Evolutionary conservation across 371 early-diverging fungal species (phyloP).

Genomic region (Dichotomocladium elegans): DNA sequence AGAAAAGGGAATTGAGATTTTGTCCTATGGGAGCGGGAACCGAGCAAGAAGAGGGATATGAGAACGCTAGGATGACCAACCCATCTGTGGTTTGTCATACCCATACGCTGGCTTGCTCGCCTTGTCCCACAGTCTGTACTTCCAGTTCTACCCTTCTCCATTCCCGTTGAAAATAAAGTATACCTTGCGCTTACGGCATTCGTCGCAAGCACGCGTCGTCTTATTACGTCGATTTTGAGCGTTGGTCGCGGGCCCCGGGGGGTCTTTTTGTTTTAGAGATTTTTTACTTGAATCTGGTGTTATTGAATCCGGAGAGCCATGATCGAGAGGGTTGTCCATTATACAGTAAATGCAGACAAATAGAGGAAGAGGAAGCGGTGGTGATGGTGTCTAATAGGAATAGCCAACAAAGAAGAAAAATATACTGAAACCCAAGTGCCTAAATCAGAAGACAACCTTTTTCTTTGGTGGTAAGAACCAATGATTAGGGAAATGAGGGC

Average conservation of each 20-base stretch:
- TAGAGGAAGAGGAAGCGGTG: too few relatives aligned
- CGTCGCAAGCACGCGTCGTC: slow-evolving; percentile 43
- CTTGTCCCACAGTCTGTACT: background rate
- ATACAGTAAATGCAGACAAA: background rate
- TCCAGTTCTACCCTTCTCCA: background rate
- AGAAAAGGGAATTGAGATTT: background rate
- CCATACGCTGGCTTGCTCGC: too few relatives aligned
- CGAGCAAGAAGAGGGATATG: too few relatives aligned
- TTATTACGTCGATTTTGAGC: slow-evolving; percentile 32
- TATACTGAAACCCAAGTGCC: too few relatives aligned
- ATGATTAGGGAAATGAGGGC: too few relatives aligned
- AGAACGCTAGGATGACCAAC: too few relatives aligned
- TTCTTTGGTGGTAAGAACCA: too few relatives aligned
- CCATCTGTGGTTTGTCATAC: too few relatives aligned
- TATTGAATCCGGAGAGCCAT: background rate
- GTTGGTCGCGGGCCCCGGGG: slow-evolving; percentile 5
- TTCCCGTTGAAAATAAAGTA: background rate
- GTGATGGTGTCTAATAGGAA: too few relatives aligned
- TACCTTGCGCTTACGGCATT: slow-evolving; percentile 53
- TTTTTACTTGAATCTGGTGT: background rate
- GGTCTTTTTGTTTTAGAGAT: slow-evolving; percentile 12
- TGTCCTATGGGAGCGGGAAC: too few relatives aligned
- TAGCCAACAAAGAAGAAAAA: too few relatives aligned
- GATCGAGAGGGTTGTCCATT: background rate
- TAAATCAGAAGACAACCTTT: too few relatives aligned